phyloP scores from a whole-genome alignment of 2,329 filamentous ascomycete genomes.

The Hortaea werneckii region DNA sequence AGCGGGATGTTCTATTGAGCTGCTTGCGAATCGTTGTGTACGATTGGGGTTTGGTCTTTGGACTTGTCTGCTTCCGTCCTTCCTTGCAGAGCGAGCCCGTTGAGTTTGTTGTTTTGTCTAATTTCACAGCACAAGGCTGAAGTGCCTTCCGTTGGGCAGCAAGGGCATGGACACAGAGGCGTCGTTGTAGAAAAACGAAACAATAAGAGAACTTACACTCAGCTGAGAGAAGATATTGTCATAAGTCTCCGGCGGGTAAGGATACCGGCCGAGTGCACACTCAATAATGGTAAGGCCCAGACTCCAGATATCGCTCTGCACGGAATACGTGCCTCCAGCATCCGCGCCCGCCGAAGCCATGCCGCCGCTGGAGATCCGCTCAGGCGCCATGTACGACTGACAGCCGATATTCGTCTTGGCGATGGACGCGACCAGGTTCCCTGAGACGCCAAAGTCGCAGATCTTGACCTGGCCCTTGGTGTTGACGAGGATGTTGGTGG shows the following conservation, averaged over 20 bases:
- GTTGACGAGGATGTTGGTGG: constrained; percentile 95
- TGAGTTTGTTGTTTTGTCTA: too few relatives aligned
- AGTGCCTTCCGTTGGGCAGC: too few relatives aligned
- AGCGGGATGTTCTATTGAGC: neutral
- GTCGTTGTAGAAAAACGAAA: too few relatives aligned
- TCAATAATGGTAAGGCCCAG: constrained; percentile 90
- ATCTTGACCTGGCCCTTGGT: constrained; percentile 89
- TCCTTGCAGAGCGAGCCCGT: too few relatives aligned
- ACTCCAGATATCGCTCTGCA: constrained; percentile 97
- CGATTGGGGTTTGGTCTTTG: neutral
- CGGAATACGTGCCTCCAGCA: constrained; percentile 80
- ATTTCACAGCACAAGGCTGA: too few relatives aligned
- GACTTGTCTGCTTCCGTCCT: too few relatives aligned
- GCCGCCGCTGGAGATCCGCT: constrained; percentile 81
- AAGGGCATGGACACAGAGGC: too few relatives aligned
- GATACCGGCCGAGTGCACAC: constrained; percentile 87
- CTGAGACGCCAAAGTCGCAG: constrained; percentile 95
- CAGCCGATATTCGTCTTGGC: constrained; percentile 98
- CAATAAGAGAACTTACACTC: constrained; percentile 55
- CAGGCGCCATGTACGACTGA: constrained; percentile 98
- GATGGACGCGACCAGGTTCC: constrained; percentile 92
- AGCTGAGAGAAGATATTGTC: constrained; percentile 98
- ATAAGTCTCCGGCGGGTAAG: constrained; percentile 93
- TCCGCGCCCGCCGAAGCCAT: constrained; percentile 60
- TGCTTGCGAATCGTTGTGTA: neutral